Conservation (phyloP, 2,329 filamentous ascomycete species). For the Teratosphaeria nubilosa region DNA sequence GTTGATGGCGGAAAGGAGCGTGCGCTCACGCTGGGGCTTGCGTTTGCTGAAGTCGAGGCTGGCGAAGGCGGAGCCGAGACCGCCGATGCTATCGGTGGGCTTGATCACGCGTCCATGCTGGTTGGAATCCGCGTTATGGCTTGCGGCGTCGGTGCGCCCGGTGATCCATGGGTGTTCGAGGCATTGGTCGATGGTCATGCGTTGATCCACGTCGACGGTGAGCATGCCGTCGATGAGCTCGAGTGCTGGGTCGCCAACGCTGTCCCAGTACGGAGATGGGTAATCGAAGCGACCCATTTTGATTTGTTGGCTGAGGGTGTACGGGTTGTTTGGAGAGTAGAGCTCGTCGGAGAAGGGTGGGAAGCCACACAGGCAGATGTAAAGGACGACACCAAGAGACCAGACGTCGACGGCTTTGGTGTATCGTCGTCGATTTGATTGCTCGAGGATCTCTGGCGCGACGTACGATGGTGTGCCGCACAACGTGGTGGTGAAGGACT, state of each 20-base stretch:
- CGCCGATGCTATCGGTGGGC: constrained; percentile 74
- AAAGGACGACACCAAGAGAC: constrained; percentile 95
- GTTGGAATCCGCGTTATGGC: not conserved
- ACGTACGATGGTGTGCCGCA: constrained; percentile 87
- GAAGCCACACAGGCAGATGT: constrained; percentile 94
- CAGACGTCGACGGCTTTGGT: constrained; percentile 92
- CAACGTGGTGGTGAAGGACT: constrained; percentile 92
- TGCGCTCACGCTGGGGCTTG: constrained; percentile 72
- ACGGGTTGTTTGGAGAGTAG: constrained; percentile 65
- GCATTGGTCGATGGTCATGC: constrained; percentile 84
- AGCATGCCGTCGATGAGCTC: constrained; percentile 95
- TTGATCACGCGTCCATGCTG: constrained; percentile 10
- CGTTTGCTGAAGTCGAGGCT: constrained; percentile 75
- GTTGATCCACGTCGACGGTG: constrained; percentile 70
- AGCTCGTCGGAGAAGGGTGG: constrained; percentile 96
- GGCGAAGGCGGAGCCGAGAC: constrained; percentile 76
- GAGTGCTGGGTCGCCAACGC: constrained; percentile 73
- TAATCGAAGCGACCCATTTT: constrained; percentile 84
- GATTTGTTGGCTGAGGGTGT: constrained; percentile 79
- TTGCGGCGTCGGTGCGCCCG: constrained; percentile 3
- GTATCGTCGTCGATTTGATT: constrained; percentile 73
- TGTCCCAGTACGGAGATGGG: constrained; percentile 92
- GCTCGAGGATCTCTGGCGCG: constrained; percentile 86
- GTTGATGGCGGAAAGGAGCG: constrained; percentile 73
- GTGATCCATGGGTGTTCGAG: constrained; percentile 85